Evolutionary conservation across 371 early-diverging fungal genomes (phyloP), one percentile per base, ranked within the genome.

Genomic region (Rhizopus delemar): DNA sequence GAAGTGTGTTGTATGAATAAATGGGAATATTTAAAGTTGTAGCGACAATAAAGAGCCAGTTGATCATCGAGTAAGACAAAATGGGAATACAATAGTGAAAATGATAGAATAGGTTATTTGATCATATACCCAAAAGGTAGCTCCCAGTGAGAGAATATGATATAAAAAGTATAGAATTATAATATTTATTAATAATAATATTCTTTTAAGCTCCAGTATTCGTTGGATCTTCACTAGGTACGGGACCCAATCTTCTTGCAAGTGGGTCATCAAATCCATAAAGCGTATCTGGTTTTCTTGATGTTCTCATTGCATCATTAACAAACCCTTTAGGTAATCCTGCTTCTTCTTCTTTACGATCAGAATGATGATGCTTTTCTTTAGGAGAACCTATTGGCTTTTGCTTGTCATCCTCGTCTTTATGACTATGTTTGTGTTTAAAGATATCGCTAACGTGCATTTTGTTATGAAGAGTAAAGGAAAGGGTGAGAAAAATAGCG

Each of bases 241-340:
- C 66, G 15, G 70, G 70, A 15, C 70, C 70, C 31, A 70, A 59
- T 35, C 63, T 58, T 62, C 70, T 66, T 38, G 63, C 63, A n/a
- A 54, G 62, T 1, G 70, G 70, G 46, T 70, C 70, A 60, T 70
- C 70, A 57, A 70, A 70, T 8, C 50, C 32, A 39, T 70, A 70
- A 16, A 70, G 51, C 0, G 46, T 57, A 50, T 70, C 70, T 15
- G 70, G 70, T 11, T 51, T 63, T 0, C 57, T 59, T 11, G 60
- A 56, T 13, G 50, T 46, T 48, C 70, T 48, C 66, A 63, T 70
- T n/a, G 56, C 67, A 63, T 70, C 70, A 45, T 70, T 70, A 3
- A 38, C 49, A 56, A 70, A 70, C 2, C 70, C 70, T 32, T 70
- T 70, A n/a, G 70, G 70, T 28, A 57, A 39, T 28, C 56, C 45